These are phyloP conservation scores for Tolypocladium capitatum DNA, from an alignment of 2,329 filamentous ascomycete genomes.

Conservation along the genomic window DNA sequence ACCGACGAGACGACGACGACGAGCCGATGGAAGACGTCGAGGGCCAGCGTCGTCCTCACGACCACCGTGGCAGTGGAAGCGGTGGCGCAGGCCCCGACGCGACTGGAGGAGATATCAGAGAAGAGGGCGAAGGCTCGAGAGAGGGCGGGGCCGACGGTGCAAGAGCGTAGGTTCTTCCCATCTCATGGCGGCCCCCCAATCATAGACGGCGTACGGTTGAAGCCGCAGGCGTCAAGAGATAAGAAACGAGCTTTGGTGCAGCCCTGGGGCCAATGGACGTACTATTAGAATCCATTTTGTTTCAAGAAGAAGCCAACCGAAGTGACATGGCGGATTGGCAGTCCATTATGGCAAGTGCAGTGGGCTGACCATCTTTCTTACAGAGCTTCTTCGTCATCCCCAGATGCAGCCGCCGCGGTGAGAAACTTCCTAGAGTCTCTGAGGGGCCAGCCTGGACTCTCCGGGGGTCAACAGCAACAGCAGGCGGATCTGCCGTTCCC, in stretches of 20 bases:
- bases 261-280: constrained; percentile 15
- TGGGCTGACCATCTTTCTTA: constrained; percentile 29
- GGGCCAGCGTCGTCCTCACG: constrained; percentile 44
- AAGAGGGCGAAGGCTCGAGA: constrained; percentile 77
- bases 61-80: constrained; percentile 46
- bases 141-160: constrained; percentile 93
- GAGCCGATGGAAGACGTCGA: constrained; percentile 47
- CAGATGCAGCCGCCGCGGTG: constrained; percentile 65
- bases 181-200: constrained; percentile 17
- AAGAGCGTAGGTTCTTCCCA: constrained; percentile 82
- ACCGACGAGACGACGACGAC: constrained; percentile 38
- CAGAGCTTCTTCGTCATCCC: constrained; percentile 46
- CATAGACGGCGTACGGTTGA: constrained; percentile 8
- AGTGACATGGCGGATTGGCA: constrained; percentile 5
- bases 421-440: constrained; percentile 83
- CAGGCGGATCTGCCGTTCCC: constrained; percentile 54
- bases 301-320: constrained; percentile 11
- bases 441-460: constrained; percentile 36
- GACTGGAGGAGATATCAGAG: constrained; percentile 80
- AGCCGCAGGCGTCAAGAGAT: constrained; percentile 3
- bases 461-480: constrained; percentile 22
- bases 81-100: constrained; percentile 78
- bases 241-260: constrained; percentile 4
- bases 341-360: neutral
- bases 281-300: constrained; percentile 17